phyloP scores from a whole-genome alignment of 768 basidiomycete species.

The Serpula lacrymans region DNA sequence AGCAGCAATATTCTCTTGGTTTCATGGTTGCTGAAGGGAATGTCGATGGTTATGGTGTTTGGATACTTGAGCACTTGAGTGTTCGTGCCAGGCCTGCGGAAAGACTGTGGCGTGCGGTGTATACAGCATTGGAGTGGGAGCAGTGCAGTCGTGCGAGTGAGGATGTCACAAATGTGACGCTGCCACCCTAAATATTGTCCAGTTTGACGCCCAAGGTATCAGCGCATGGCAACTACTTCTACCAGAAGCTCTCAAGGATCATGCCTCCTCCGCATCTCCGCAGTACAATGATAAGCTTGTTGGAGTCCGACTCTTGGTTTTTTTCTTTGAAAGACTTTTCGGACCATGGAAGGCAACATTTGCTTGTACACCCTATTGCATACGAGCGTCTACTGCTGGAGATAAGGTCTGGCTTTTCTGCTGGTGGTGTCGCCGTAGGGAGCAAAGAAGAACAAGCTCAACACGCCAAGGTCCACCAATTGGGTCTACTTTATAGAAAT shows the following conservation, averaged over 20 bases:
- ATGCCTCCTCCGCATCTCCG: neutral
- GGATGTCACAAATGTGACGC: too few relatives aligned
- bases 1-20: constrained; percentile 87
- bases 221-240: constrained; percentile 10
- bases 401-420: constrained; percentile 3
- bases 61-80: too few relatives aligned
- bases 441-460: constrained; percentile 1
- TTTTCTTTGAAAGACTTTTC: constrained; percentile 10
- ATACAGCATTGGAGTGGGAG: too few relatives aligned
- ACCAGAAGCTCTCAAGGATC: constrained; percentile 4
- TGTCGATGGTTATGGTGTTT: too few relatives aligned
- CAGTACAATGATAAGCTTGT: constrained; percentile 10
- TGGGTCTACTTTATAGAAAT: constrained; percentile 10
- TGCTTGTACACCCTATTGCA: constrained; percentile 8
- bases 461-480: constrained; percentile 2
- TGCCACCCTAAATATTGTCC: constrained; percentile 4
- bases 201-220: constrained; percentile 7
- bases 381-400: constrained; percentile 5
- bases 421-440: neutral
- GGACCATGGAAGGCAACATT: constrained; percentile 5
- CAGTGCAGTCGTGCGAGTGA: too few relatives aligned
- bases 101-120: too few relatives aligned
- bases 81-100: too few relatives aligned
- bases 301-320: constrained; percentile 11
- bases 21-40: constrained; percentile 47